Percentiles rank a stretch among this genome's conserved stretches.
Evolutionary conservation across 108 stramenopile species (phyloP).

Genomic region (Nitzschia inconspicua): DNA sequence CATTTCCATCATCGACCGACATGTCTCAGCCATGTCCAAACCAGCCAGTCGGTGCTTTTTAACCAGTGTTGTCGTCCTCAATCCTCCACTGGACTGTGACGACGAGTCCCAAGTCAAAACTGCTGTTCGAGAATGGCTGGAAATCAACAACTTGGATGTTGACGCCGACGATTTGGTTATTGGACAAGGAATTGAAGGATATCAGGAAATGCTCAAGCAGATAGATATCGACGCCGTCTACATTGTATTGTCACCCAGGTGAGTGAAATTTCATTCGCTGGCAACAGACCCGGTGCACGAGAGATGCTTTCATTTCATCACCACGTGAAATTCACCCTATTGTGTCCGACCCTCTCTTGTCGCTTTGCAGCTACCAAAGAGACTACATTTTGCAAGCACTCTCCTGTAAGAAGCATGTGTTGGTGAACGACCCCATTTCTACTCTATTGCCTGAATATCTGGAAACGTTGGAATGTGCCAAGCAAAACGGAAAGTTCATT

Average conservation of each 20-base stretch:
- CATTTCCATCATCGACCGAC: slow-evolving; percentile 5
- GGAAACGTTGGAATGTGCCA: slow-evolving; percentile 43
- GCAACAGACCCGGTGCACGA: not conserved
- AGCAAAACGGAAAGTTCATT: slow-evolving; percentile 44
- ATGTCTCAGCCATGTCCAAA: slow-evolving; percentile 24
- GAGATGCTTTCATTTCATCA: not conserved
- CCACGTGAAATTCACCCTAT: not conserved
- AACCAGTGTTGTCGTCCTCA: slow-evolving; percentile 17
- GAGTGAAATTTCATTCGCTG: not conserved
- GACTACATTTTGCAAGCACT: slow-evolving; percentile 39
- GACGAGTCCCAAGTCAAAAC: not conserved
- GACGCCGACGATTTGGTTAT: not conserved
- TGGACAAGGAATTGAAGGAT: slow-evolving; percentile 24
- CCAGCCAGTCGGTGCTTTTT: slow-evolving; percentile 18
- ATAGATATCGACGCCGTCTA: slow-evolving; percentile 36
- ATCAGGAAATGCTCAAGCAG: slow-evolving; percentile 17
- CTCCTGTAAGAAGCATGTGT: slow-evolving; percentile 48
- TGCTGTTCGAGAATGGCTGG: slow-evolving; percentile 2
- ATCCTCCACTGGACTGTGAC: slow-evolving; percentile 1
- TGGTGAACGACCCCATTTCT: slow-evolving; percentile 69
- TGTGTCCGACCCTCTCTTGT: not conserved
- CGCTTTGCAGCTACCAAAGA: slow-evolving; percentile 12
- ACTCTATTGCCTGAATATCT: slow-evolving; percentile 33
- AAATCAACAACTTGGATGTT: slow-evolving; percentile 1
- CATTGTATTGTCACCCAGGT: slow-evolving; percentile 29